These are phyloP conservation scores for Hanseniaspora uvarum DNA, from an alignment of 1,139 yeast species.

Conservation along the genomic window DNA sequence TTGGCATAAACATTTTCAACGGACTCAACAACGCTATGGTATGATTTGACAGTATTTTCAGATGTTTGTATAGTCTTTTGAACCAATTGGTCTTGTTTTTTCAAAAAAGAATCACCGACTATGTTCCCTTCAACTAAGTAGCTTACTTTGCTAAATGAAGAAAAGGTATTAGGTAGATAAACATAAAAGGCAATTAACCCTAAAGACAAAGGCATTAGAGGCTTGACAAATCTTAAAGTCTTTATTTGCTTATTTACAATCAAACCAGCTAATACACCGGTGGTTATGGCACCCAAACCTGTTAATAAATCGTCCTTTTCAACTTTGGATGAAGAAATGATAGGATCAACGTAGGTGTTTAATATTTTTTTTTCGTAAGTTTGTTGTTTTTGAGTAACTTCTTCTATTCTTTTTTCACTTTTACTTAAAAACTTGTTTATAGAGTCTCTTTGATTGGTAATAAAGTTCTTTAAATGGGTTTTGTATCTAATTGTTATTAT, in stretches of 20 bases:
- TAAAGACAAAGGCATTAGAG: conserved; percentile 53
- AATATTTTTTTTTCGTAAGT: conserved; percentile 36
- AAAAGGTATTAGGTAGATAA: conserved; percentile 69
- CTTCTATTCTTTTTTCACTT: conserved; percentile 35
- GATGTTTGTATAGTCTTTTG: conserved; percentile 24
- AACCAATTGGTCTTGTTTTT: conserved; percentile 49
- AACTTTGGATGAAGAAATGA: conserved; percentile 46
- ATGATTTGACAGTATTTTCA: background rate
- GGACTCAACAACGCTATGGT: background rate
- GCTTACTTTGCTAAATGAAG: conserved; percentile 49
- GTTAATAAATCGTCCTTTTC: conserved; percentile 1
- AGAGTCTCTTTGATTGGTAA: conserved; percentile 22
- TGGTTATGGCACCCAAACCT: conserved; percentile 56
- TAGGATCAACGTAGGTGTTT: conserved; percentile 53
- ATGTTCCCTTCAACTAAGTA: conserved; percentile 58
- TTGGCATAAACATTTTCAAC: background rate
- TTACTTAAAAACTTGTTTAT: conserved; percentile 34
- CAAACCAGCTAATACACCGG: conserved; percentile 74
- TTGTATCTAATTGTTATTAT: conserved; percentile 26
- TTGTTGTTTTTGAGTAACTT: conserved; percentile 38
- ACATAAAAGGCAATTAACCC: conserved; percentile 63
- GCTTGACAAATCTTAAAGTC: conserved; percentile 37
- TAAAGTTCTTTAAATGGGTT: conserved; percentile 22
- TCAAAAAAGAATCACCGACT: conserved; percentile 39
- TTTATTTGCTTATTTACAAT: conserved; percentile 51